Evolutionary conservation across 2,329 filamentous ascomycete species (phyloP), one percentile per base, ranked within the genome.

Genomic region (Fulvia fulva): DNA sequence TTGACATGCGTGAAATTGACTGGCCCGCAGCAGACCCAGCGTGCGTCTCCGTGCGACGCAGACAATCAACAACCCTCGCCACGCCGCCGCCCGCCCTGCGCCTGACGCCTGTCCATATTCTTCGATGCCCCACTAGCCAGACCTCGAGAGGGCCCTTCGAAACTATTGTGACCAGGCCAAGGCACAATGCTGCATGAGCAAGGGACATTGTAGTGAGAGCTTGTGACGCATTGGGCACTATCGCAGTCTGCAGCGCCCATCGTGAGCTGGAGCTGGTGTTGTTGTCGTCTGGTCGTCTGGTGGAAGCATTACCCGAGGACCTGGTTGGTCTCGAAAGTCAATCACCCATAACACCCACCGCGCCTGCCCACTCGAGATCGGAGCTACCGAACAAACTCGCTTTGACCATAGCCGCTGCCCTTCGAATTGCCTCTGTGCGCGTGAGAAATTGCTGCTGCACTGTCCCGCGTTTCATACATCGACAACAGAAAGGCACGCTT

Each of bases 261-360:
- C 19, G 47, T 26, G 21, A 14, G 21, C 8, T 16, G 44, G 44
- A 6, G 21, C n/a, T 47, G 44, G 7, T 23, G 44, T 47, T 23
- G 21, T 47, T 5, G 44, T 46, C 21, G 19, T 21, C 14, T n/a
- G n/a, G 23, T 26, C 45, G 23, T 49, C 9, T 3, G 30, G 28
- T 32, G 34, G 37, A 41, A 41, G 37, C 16, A 41, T 41, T 50
- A 32, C 43, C 59, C 59, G 59, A 56, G 53, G 51, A 60, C 59
- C 62, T 64, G 62, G 62, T 60, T 45, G 23, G 19, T 43, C 49
- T 28, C 46, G 55, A 64, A 32, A 64, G 57, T 60, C 62, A 58
- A 60, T 60, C 46, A 47, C 32, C 58, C 58, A 63, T 55, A 56
- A 34, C 32, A 52, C 51, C 28, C 56, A 51, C 51, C 56, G 59